Evolutionary conservation across 208 protist genomes (phyloP).

Genomic region (Acanthamoeba lenticulata): DNA sequence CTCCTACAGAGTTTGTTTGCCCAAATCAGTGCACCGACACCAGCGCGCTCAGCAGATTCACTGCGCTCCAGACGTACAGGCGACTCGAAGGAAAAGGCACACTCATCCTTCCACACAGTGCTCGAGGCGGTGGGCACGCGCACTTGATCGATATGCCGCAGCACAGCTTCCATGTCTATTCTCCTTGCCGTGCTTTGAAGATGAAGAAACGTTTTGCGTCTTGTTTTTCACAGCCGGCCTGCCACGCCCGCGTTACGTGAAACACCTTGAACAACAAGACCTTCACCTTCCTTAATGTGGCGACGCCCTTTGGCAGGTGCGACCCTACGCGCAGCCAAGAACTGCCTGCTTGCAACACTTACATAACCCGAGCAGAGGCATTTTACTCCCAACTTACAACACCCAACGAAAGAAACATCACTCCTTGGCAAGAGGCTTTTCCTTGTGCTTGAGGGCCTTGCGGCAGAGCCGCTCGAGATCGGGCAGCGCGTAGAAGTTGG

Average conservation of each 20-base stretch:
- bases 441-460: constrained; percentile 48
- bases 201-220: no score
- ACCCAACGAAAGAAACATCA: no score
- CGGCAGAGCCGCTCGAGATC: constrained; percentile 43
- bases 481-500: constrained; percentile 44
- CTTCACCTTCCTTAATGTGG: no score
- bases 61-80: neutral
- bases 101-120: constrained; percentile 56
- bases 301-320: no score
- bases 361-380: no score
- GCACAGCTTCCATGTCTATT: constrained; percentile 18
- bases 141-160: constrained; percentile 20
- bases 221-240: no score
- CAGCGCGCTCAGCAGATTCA: neutral
- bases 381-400: no score
- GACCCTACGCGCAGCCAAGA: no score
- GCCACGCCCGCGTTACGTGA: no score
- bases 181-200: no score
- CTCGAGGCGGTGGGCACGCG: neutral
- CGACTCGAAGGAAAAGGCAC: constrained; percentile 43
- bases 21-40: neutral
- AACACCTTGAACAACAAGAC: no score
- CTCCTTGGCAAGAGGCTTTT: neutral
- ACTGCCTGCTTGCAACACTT: no score
- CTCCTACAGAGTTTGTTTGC: neutral